Percentiles rank a stretch among this genome's conserved stretches.
Evolutionary conservation across 345 rosid genomes (phyloP).

Genomic region (Sonneratia caseolaris): DNA sequence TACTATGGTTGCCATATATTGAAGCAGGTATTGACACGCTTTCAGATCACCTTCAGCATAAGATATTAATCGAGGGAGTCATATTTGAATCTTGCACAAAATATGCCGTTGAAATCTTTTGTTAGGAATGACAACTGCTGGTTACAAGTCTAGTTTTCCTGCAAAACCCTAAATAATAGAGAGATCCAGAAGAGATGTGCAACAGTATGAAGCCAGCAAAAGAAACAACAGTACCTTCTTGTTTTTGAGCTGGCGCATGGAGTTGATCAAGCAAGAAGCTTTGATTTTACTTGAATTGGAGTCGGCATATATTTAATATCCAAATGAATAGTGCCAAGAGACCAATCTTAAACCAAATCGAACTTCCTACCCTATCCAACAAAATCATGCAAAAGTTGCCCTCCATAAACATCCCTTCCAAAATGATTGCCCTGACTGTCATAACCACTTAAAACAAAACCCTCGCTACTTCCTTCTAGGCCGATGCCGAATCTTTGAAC

Average conservation of each 20-base stretch:
- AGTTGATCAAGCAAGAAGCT: background rate
- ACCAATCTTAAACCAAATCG: background rate
- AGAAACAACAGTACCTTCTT: background rate
- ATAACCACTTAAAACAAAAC: conserved; percentile 43
- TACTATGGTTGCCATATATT: too few species aligned
- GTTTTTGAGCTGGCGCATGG: background rate
- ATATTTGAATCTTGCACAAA: too few species aligned
- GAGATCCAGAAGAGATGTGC: background rate
- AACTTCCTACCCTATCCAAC: conserved; percentile 37
- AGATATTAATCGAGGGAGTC: too few species aligned
- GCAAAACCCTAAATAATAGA: background rate
- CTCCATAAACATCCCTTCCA: conserved; percentile 61
- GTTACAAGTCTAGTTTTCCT: background rate
- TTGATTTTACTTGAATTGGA: background rate
- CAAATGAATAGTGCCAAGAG: background rate
- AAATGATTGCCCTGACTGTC: conserved; percentile 56
- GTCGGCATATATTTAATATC: background rate
- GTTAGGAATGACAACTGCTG: too few species aligned
- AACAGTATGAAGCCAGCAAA: background rate
- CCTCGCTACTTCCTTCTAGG: conserved; percentile 37
- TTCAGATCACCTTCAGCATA: too few species aligned
- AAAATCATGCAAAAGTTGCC: conserved; percentile 84
- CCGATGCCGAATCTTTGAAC: conserved; percentile 65
- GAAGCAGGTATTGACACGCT: too few species aligned
- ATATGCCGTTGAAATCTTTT: too few species aligned